Percentiles rank a stretch among this genome's conserved stretches.
Conservation (phyloP, 495 filamentous ascomycete species). For the Echria macrotheca region DNA sequence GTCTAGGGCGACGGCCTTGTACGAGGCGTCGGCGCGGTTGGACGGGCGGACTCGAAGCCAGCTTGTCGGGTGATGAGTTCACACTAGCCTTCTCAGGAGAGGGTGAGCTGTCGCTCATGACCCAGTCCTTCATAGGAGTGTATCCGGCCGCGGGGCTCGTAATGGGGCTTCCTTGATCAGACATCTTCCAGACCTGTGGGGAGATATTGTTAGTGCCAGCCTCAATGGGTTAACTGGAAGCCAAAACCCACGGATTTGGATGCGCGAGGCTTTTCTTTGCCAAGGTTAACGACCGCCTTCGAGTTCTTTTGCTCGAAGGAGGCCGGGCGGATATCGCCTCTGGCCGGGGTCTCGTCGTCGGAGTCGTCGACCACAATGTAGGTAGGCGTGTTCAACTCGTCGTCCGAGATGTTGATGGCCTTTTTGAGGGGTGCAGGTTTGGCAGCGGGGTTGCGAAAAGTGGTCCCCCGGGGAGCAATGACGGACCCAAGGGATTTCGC, state of each 20-base stretch:
- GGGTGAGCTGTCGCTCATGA: slow-evolving; percentile 9
- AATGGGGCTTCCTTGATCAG: slow-evolving; percentile 16
- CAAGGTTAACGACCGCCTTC: neutral
- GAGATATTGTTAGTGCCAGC: neutral
- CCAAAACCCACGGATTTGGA: slow-evolving; percentile 14
- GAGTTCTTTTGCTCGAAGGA: slow-evolving; percentile 45
- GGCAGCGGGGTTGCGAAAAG: no score
- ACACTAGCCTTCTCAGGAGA: neutral
- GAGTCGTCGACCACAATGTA: slow-evolving; percentile 34
- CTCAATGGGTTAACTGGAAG: neutral
- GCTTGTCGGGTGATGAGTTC: slow-evolving; percentile 11
- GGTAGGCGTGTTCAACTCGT: slow-evolving; percentile 35
- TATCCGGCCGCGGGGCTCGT: slow-evolving; percentile 16
- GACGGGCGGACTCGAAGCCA: slow-evolving; percentile 5
- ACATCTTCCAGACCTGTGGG: slow-evolving; percentile 4
- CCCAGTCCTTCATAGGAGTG: slow-evolving; percentile 22
- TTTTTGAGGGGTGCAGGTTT: slow-evolving; percentile 44
- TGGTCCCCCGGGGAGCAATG: slow-evolving; percentile 77
- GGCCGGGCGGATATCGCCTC: slow-evolving; percentile 66
- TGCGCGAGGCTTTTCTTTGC: neutral
- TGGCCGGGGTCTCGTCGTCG: slow-evolving; percentile 38
- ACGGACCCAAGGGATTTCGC: slow-evolving; percentile 44
- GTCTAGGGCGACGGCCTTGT: slow-evolving; percentile 23
- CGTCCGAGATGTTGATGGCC: slow-evolving; percentile 37
- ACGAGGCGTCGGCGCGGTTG: slow-evolving; percentile 26